phyloP scores from a whole-genome alignment of 768 basidiomycete species.

The Phlegmacium glaucopus region DNA sequence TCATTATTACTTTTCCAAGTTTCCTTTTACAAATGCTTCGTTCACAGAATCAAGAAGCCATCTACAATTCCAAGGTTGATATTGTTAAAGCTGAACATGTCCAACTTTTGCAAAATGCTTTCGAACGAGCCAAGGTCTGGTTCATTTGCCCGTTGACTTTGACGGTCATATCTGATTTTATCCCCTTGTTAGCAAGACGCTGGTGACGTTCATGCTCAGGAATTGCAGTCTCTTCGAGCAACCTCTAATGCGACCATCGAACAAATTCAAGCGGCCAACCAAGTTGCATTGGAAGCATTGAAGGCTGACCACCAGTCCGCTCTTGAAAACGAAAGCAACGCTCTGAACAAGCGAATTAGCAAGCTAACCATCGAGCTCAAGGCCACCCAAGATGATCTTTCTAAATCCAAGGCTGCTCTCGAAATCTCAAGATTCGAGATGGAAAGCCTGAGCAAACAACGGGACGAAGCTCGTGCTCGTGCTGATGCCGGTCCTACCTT shows the following conservation, averaged over 20 bases:
- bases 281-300: constrained; percentile 55
- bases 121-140: constrained; percentile 74
- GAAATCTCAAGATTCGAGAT: constrained; percentile 52
- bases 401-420: constrained; percentile 64
- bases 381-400: constrained; percentile 80
- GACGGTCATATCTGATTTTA: background rate
- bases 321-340: constrained; percentile 53
- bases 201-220: constrained; percentile 61
- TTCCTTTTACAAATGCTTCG: constrained; percentile 5
- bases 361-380: constrained; percentile 69
- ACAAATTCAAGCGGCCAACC: constrained; percentile 64
- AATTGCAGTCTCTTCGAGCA: constrained; percentile 67
- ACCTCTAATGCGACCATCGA: constrained; percentile 64
- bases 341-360: constrained; percentile 60
- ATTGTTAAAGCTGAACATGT: constrained; percentile 64
- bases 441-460: constrained; percentile 54
- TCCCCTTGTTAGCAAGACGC: constrained; percentile 55
- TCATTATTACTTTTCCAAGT: constrained; percentile 1
- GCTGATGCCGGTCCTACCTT: constrained; percentile 35
- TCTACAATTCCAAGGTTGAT: constrained; percentile 66
- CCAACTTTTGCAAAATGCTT: constrained; percentile 60
- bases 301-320: constrained; percentile 60
- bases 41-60: constrained; percentile 60
- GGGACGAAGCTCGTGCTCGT: constrained; percentile 56
- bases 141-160: background rate